Evolutionary conservation across 2,329 filamentous ascomycete species (phyloP).

Genomic region (Grosmannia clavigera): DNA sequence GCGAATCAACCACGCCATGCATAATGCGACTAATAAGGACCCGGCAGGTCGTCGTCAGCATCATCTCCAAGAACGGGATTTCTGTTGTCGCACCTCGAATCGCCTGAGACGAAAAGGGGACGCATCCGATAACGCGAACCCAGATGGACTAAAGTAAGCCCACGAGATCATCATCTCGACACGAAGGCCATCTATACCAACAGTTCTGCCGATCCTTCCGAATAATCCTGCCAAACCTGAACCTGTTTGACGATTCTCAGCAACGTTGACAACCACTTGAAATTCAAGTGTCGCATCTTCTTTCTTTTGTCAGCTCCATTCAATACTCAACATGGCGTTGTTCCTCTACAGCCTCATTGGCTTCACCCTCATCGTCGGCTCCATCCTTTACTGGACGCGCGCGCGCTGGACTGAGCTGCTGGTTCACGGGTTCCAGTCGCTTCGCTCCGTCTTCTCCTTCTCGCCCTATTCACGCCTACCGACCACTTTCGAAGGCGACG

Average conservation of each 20-base stretch:
- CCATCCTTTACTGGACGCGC: slow-evolving; percentile 71
- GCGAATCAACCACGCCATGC: neutral
- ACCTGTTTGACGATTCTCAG: neutral
- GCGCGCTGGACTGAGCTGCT: slow-evolving; percentile 61
- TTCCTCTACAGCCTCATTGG: slow-evolving; percentile 68
- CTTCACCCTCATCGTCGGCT: slow-evolving; percentile 57
- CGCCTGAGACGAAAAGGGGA: neutral
- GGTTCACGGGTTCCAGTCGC: slow-evolving; percentile 30
- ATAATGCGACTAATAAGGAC: neutral
- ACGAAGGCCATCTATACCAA: neutral
- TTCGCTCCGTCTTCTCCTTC: slow-evolving; percentile 27
- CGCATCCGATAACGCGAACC: neutral
- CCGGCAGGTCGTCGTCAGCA: neutral
- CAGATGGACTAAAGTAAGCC: neutral
- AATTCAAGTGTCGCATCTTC: neutral
- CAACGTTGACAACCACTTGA: neutral
- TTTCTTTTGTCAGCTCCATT: neutral
- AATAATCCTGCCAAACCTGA: neutral
- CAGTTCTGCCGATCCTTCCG: neutral
- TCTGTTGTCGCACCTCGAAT: neutral
- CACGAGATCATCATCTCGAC: neutral
- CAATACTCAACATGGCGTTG: slow-evolving; percentile 51
- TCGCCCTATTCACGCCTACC: slow-evolving; percentile 71
- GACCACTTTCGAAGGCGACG: slow-evolving; percentile 72
- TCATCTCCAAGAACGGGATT: neutral